Evolutionary conservation across 306 rosid species (phyloP).

Genomic region (Betula pendula): DNA sequence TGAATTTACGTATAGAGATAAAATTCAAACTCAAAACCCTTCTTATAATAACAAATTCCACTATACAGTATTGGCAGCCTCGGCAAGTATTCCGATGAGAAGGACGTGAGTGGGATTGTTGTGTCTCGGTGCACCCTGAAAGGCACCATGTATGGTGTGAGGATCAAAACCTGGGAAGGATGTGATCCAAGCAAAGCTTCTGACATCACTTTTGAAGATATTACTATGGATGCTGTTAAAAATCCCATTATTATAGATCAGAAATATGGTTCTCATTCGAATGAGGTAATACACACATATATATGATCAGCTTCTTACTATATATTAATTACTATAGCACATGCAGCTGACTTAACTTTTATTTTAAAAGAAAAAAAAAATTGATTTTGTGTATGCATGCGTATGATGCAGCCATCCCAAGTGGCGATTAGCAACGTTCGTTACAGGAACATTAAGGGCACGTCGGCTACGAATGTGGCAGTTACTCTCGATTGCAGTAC

Average conservation of each 20-base stretch:
- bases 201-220: background rate
- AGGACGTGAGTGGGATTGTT: background rate
- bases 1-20: too few relatives aligned
- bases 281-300: background rate
- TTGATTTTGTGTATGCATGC: too few relatives aligned
- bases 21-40: too few relatives aligned
- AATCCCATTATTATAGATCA: slow-evolving; percentile 9
- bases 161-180: slow-evolving; percentile 14
- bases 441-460: background rate
- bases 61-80: slow-evolving; percentile 34
- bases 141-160: background rate
- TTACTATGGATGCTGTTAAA: background rate
- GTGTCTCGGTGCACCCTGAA: background rate
- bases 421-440: background rate
- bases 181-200: background rate
- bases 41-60: too few relatives aligned
- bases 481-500: background rate
- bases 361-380: too few relatives aligned
- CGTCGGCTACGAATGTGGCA: background rate
- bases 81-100: background rate
- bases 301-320: too few relatives aligned
- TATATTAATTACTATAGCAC: too few relatives aligned
- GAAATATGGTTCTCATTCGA: background rate
- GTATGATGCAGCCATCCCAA: slow-evolving; percentile 5
- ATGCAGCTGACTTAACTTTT: too few relatives aligned